Conservation (phyloP, 257 asterid genomes). For the Solanum pinnatisectum region DNA sequence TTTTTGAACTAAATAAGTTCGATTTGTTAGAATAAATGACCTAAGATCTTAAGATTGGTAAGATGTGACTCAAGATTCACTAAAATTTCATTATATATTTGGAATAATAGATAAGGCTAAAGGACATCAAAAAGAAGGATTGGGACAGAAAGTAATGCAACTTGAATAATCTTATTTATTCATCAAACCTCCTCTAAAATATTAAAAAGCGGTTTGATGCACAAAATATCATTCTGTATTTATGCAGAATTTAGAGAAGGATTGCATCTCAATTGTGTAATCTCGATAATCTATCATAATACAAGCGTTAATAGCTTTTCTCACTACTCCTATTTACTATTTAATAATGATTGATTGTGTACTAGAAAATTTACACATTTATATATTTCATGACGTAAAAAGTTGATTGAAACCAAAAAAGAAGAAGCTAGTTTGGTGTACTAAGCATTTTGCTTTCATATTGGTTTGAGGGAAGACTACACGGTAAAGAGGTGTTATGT, state of each 20-base stretch:
- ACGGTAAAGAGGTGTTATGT: too few species aligned
- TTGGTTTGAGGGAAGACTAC: too few species aligned
- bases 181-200: background rate
- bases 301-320: too few species aligned
- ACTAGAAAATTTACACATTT: too few species aligned
- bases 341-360: too few species aligned
- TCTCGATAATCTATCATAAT: too few species aligned
- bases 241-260: rapidly evolving
- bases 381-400: too few species aligned
- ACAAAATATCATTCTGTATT: background rate
- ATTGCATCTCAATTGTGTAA: too few species aligned
- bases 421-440: too few species aligned
- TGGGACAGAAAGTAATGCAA: background rate
- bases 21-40: background rate
- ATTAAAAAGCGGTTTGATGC: background rate
- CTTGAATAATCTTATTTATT: background rate
- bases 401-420: too few species aligned
- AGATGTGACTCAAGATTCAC: background rate
- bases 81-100: background rate
- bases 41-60: background rate
- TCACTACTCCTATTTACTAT: too few species aligned
- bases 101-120: background rate
- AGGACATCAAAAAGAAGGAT: background rate
- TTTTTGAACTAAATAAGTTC: background rate
- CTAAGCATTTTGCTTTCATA: too few species aligned